Evolutionary conservation across 805 yeast species (phyloP), one percentile per base, ranked within the genome.

Genomic region (Starmerella apicola): DNA sequence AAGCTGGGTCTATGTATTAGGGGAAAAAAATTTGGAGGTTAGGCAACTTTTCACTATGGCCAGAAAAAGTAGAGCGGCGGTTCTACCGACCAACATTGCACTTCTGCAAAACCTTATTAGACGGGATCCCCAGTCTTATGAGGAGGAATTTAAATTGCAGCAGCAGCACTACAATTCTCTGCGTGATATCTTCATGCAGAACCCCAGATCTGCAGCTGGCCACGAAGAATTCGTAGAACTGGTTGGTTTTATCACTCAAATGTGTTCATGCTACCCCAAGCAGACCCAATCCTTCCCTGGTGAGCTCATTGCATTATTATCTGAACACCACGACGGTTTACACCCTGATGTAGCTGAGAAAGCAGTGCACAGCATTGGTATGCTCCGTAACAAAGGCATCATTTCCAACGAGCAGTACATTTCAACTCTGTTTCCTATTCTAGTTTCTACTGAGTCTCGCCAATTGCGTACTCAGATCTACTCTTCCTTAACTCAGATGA

Each of bases 61-160:
- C 26, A 82, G 78, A 61, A 72, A 77, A 59, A 77, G 81, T 63
- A 81, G 95, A 71, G 91, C 95, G 21, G 95, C 96, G 34, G 71
- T 86, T 42, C 66, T 88, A 57, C 97, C 97, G 9, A 81, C 85
- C 16, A 91, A 91, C 61, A 81, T 91, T 56, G 86, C 93, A 28
- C 65, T 88, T 46, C 64, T 91, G 44, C 98, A 91, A 63, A 91
- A 91, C 59, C 68, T 91, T 48, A 94, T 91, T 8, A 79, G 86
- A 51, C 71, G 96, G 53, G 98, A 91, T 59, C 96, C 98, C 2
- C 81, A 73, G 51, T 86, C 97, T 0, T 91, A 91, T 58, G 75
- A 76, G 44, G 98, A 91, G 61, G 99, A 91, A 60, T 91, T 91
- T 60, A 60, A 80, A 29, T 91, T 85, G 53, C 98, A 91, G 58